phyloP scores from a whole-genome alignment of 2,329 filamentous ascomycete species.

The Penicillium sp. region DNA sequence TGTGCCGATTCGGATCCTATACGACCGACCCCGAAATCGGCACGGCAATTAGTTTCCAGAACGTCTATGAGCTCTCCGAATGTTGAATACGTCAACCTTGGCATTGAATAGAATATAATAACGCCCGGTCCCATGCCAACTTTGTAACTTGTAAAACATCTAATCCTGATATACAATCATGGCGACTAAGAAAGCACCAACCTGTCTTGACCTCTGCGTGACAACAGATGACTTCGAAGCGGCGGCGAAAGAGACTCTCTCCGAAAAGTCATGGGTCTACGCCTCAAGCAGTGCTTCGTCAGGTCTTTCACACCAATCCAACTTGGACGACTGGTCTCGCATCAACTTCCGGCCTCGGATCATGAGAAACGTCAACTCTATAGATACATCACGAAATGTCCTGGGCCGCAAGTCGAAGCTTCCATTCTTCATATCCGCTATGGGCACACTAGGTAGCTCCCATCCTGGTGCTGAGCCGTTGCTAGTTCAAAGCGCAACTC shows the following conservation, averaged over 20 bases:
- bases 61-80: too few relatives aligned
- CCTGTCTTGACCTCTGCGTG: constrained; percentile 9
- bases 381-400: constrained; percentile 13
- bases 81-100: not conserved
- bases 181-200: constrained; percentile 6
- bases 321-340: constrained; percentile 18
- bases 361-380: constrained; percentile 14
- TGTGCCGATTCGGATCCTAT: too few relatives aligned
- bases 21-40: too few relatives aligned
- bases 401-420: constrained; percentile 11
- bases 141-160: not conserved
- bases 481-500: constrained; percentile 13
- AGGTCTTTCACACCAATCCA: constrained; percentile 14
- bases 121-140: not conserved
- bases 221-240: constrained; percentile 13
- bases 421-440: constrained; percentile 17
- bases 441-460: constrained; percentile 16
- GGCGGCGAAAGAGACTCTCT: constrained; percentile 12
- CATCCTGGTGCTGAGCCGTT: constrained; percentile 15
- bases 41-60: too few relatives aligned
- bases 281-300: constrained; percentile 17
- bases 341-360: constrained; percentile 20
- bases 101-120: not conserved
- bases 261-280: constrained; percentile 20
- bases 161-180: not conserved